Percentiles rank a stretch among this genome's conserved stretches.
Conservation (phyloP, 306 rosid species). For the Macrotyloma uniflorum region DNA sequence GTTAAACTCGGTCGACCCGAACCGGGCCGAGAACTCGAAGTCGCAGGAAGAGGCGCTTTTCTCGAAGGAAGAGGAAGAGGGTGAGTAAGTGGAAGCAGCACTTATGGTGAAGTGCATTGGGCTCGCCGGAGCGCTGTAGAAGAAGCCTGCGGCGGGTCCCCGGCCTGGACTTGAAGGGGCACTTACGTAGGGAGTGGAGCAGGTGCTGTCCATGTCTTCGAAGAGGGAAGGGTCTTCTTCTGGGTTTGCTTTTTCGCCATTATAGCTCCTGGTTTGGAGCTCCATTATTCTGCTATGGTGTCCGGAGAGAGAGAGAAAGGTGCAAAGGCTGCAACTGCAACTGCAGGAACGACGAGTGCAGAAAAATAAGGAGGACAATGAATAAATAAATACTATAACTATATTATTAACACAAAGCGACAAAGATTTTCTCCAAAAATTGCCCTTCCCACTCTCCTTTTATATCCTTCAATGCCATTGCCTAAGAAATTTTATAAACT, state of each 20-base stretch:
- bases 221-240: conserved; percentile 1
- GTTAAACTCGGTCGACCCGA: conserved; percentile 42
- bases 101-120: conserved; percentile 81
- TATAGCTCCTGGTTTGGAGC: background rate
- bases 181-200: conserved; percentile 94
- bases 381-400: background rate
- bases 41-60: conserved; percentile 42
- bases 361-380: background rate
- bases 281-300: background rate
- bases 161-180: conserved; percentile 98
- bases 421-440: background rate
- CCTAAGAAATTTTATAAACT: background rate
- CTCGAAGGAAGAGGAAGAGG: conserved; percentile 23
- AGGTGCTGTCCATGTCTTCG: conserved; percentile 76
- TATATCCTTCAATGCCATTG: conserved; percentile 6
- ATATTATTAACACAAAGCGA: background rate
- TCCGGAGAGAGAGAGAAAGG: background rate
- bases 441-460: background rate
- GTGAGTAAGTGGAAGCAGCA: conserved; percentile 29
- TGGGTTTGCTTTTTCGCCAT: background rate
- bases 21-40: conserved; percentile 77
- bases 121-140: conserved; percentile 96
- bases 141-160: conserved; percentile 51
- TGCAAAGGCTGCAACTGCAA: background rate
- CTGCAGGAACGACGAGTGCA: background rate